Conservation (phyloP, 768 basidiomycete species). For the Boletales sp. region DNA sequence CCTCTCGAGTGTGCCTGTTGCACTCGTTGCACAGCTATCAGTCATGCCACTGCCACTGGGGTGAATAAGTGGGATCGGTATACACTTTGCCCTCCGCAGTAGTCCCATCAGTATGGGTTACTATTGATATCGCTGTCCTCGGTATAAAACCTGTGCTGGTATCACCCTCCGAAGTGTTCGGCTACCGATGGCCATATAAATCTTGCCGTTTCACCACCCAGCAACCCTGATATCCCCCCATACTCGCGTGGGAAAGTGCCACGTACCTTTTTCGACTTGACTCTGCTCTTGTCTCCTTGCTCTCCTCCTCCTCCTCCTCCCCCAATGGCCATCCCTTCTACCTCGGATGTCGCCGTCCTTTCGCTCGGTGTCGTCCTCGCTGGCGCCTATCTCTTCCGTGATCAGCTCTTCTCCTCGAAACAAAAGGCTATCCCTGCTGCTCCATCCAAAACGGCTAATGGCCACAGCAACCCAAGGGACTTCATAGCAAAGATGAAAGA, state of each 20-base stretch:
- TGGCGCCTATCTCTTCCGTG: conserved; percentile 77
- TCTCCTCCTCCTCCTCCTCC: conserved; percentile 14
- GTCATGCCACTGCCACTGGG: too few relatives aligned
- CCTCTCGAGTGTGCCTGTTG: too few relatives aligned
- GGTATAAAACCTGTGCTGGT: too few relatives aligned
- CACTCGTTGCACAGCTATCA: too few relatives aligned
- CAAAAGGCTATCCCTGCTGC: conserved; percentile 51
- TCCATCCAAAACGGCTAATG: conserved; percentile 49
- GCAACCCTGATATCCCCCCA: too few relatives aligned
- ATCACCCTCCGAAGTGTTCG: too few relatives aligned
- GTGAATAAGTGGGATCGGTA: too few relatives aligned
- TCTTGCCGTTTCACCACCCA: too few relatives aligned
- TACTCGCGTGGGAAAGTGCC: conserved; percentile 33
- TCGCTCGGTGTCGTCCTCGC: conserved; percentile 72
- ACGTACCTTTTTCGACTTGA: conserved; percentile 35
- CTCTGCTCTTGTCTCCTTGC: not conserved
- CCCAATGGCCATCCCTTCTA: conserved; percentile 56
- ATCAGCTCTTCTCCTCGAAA: conserved; percentile 70
- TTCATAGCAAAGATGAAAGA: conserved; percentile 94
- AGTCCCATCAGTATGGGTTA: too few relatives aligned
- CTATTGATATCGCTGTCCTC: too few relatives aligned
- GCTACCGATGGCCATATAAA: too few relatives aligned
- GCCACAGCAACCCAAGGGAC: conserved; percentile 85
- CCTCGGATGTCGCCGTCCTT: conserved; percentile 72
- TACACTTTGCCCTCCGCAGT: too few relatives aligned